Evolutionary conservation across 2,329 filamentous ascomycete genomes (phyloP), one percentile per base, ranked within the genome.

Genomic region (Chalara sp.): DNA sequence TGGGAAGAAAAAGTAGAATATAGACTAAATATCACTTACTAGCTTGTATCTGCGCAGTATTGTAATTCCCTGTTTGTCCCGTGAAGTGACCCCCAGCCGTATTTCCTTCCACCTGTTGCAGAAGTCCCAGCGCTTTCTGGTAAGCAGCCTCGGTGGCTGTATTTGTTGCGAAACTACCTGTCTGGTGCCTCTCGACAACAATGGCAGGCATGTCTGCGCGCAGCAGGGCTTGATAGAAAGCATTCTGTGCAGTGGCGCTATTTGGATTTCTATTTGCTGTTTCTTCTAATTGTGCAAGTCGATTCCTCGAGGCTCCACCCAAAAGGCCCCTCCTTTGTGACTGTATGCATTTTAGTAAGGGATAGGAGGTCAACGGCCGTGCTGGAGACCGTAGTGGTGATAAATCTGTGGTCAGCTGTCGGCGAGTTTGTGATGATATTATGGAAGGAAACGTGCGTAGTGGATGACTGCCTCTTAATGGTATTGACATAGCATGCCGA

Each of bases 131-230:
- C 28, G 93, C 90, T 64, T 84, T 85, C 47, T 83, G 76, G 67
- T 95, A 97, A 29, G 86, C 80, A 44, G 84, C 79, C 51, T 95
- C 88, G n/a, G 86, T 86, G 10, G 81, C 80, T 12, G 82, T 68
- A 65, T 92, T 96, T 21, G 81, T 82, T 8, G 91, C 91, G 67
- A 91, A 99, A 50, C 86, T 82, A 55, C 87, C 87, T 12, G 86
- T 90, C 65, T 90, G 84, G 68, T 96, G 93, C 62, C 93, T 79
- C 69, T 97, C 90, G 53, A 96, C 80, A 51, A 99, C 75, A 56
- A 99, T 95, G 47, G 90, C 86, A 13, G 92, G 89, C 87, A 96
- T 37, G 63, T 95, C 93, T 47, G 92, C 90, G 65, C 87, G 87
- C 50, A 96, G 76, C 11, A 99, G 80, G 44, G 91, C 85, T 65